Percentiles rank a stretch among this genome's conserved stretches.
These are phyloP conservation scores for Schizothecium vesticola DNA, from an alignment of 495 filamentous ascomycete species.

Conservation along the genomic window DNA sequence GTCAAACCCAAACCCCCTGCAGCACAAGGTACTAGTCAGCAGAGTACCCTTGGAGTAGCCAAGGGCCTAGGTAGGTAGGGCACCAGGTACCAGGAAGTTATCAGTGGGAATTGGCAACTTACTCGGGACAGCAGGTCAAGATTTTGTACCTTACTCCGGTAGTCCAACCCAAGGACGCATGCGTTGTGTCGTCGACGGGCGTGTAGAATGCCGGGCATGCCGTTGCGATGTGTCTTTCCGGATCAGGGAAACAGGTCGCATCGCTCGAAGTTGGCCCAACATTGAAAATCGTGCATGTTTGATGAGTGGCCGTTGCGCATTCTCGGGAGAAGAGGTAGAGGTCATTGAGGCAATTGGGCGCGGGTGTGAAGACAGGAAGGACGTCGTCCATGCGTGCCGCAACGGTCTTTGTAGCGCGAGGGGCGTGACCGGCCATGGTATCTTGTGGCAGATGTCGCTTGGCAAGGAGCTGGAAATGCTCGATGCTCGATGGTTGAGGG, in stretches of 20 bases:
- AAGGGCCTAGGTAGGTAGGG: too few species aligned
- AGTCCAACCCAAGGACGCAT: too few species aligned
- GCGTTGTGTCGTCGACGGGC: not conserved
- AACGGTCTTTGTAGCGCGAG: not conserved
- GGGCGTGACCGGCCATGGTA: not conserved
- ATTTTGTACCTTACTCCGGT: not conserved
- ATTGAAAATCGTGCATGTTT: not conserved
- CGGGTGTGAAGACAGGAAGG: not conserved
- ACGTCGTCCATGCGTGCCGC: not conserved
- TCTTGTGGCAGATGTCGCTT: not conserved
- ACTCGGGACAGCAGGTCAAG: not conserved
- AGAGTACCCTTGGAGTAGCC: too few species aligned
- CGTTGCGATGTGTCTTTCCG: not conserved
- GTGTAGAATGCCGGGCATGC: not conserved
- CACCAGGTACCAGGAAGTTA: too few species aligned
- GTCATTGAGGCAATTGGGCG: not conserved
- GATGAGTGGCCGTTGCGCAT: too few species aligned
- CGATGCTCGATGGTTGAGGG: too few species aligned
- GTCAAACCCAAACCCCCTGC: not conserved
- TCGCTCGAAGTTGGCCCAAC: not conserved
- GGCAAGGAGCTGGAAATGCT: too few species aligned
- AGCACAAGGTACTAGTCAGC: not conserved
- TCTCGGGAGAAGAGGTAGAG: not conserved
- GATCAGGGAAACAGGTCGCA: not conserved
- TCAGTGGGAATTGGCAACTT: not conserved